Evolutionary conservation across 2,329 filamentous ascomycete species (phyloP).

Genomic region (Colletotrichum sp.): DNA sequence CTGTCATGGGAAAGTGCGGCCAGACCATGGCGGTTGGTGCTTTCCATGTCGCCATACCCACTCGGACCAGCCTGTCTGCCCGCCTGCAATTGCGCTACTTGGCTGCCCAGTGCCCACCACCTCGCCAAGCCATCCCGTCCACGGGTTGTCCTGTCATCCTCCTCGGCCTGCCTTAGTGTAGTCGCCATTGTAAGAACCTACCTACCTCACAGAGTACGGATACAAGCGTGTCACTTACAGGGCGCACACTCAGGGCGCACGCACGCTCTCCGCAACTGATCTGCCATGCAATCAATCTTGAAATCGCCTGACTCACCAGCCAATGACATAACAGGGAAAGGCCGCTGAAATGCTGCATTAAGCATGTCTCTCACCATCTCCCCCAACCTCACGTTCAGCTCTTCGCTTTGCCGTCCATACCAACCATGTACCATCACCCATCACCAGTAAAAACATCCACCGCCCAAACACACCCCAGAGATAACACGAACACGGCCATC

Average conservation of each 20-base stretch:
- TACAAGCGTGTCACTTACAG: background rate
- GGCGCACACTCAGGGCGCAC: background rate
- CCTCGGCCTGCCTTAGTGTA: background rate
- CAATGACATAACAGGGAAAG: background rate
- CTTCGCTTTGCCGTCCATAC: background rate
- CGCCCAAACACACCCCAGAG: background rate
- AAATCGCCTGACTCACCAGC: background rate
- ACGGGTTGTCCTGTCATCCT: background rate
- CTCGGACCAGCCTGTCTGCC: background rate
- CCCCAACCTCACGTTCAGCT: background rate
- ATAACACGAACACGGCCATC: background rate
- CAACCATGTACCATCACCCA: no score
- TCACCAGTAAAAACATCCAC: background rate
- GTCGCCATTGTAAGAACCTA: background rate
- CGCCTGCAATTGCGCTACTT: background rate
- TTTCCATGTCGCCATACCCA: background rate
- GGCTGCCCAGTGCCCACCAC: background rate
- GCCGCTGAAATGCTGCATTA: background rate
- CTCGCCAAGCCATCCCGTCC: background rate
- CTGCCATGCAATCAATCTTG: background rate
- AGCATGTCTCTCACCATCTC: background rate
- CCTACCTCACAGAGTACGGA: background rate
- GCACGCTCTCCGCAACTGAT: background rate
- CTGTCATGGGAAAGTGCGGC: background rate
- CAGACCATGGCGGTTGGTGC: background rate